These are phyloP conservation scores for Candida ascalaphidarum DNA, from an alignment of 805 yeast genomes.

Conservation along the genomic window DNA sequence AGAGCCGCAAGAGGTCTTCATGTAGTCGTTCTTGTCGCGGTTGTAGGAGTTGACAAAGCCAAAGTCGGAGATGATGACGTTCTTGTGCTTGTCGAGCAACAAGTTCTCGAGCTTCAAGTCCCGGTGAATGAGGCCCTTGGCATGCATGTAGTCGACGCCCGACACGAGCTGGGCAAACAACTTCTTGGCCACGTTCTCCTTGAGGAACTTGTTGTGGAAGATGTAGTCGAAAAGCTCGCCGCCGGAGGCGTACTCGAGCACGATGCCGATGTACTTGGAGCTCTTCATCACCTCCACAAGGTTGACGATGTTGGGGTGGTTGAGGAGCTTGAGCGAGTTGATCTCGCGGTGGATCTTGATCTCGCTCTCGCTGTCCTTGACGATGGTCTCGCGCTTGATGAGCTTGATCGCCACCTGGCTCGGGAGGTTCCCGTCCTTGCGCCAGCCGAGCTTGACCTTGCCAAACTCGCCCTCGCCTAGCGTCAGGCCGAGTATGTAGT, in stretches of 20 bases:
- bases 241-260: conserved; percentile 92
- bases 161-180: conserved; percentile 88
- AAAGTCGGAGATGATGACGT: conserved; percentile 81
- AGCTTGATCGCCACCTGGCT: conserved; percentile 90
- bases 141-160: conserved; percentile 86
- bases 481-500: conserved; percentile 84
- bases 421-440: conserved; percentile 70
- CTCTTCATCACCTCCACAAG: conserved; percentile 89
- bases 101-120: conserved; percentile 71
- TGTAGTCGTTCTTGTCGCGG: conserved; percentile 53
- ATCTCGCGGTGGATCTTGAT: conserved; percentile 88
- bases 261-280: conserved; percentile 93
- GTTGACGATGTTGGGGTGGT: conserved; percentile 90
- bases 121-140: conserved; percentile 72
- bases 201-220: conserved; percentile 73
- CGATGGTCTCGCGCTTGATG: conserved; percentile 81
- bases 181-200: conserved; percentile 79
- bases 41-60: conserved; percentile 89
- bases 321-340: conserved; percentile 74
- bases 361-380: conserved; percentile 78
- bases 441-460: conserved; percentile 94
- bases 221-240: conserved; percentile 95
- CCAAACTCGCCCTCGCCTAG: conserved; percentile 98
- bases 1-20: conserved; percentile 94
- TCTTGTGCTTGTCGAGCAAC: conserved; percentile 75